Conservation (phyloP, 805 yeast species). For the Brettanomyces nanus region DNA sequence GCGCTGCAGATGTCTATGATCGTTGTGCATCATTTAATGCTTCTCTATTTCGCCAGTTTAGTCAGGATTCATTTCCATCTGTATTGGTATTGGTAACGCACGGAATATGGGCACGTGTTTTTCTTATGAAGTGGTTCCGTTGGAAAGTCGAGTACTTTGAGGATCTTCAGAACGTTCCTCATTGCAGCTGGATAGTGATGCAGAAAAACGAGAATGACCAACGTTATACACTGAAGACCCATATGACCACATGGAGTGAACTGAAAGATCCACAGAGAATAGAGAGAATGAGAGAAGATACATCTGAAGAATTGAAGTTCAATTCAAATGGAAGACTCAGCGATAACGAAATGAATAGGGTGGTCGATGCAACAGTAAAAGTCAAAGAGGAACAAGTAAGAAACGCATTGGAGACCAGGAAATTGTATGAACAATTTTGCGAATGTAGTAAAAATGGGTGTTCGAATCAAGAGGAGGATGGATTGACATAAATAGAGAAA, state of each 20-base stretch:
- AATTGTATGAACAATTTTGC: background rate
- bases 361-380: conserved; percentile 36
- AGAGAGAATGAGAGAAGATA: conserved; percentile 22
- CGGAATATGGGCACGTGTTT: conserved; percentile 91
- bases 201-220: conserved; percentile 43
- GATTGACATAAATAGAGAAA: no score
- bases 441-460: background rate
- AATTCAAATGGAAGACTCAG: conserved; percentile 16
- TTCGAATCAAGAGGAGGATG: no score
- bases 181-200: conserved; percentile 78
- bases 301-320: conserved; percentile 18
- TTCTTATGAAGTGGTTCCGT: conserved; percentile 88
- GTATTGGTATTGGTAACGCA: conserved; percentile 83
- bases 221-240: conserved; percentile 51
- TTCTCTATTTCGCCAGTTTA: conserved; percentile 74
- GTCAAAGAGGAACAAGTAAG: conserved; percentile 29
- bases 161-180: conserved; percentile 71
- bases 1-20: conserved; percentile 94
- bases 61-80: conserved; percentile 60
- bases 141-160: conserved; percentile 92
- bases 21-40: conserved; percentile 87
- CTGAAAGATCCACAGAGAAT: conserved; percentile 24
- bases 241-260: conserved; percentile 67
- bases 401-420: conserved; percentile 1
- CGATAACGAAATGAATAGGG: conserved; percentile 19